phyloP scores from a whole-genome alignment of 1,139 yeast genomes.

The Magnusiomyces suaveolens region DNA sequence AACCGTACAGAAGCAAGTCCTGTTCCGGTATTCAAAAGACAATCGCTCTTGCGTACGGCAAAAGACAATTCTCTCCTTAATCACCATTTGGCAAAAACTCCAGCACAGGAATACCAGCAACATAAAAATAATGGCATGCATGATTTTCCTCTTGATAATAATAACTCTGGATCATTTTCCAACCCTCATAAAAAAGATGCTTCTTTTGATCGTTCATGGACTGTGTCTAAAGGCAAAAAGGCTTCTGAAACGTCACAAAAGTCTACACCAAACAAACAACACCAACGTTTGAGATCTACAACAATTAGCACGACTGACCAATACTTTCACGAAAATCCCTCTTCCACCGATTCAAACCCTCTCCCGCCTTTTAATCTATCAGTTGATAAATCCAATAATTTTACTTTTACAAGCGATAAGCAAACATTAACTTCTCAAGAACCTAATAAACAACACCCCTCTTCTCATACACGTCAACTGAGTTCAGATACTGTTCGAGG shows the following conservation, averaged over 20 bases:
- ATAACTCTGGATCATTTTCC: background rate
- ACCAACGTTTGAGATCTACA: constrained; percentile 1
- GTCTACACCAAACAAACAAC: constrained; percentile 5
- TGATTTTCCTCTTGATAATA: constrained; percentile 3
- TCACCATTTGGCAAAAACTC: constrained; percentile 1
- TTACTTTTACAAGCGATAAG: background rate
- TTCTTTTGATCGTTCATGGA: constrained; percentile 26
- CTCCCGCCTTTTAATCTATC: background rate
- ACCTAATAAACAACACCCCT: constrained; percentile 8
- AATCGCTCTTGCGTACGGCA: constrained; percentile 9
- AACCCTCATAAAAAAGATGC: constrained; percentile 13
- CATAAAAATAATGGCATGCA: constrained; percentile 3
- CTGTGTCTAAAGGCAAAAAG: background rate
- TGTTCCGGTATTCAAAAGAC: constrained; percentile 12
- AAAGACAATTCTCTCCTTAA: constrained; percentile 4
- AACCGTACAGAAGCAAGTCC: constrained; percentile 1
- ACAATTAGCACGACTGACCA: background rate
- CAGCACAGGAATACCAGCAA: constrained; percentile 2
- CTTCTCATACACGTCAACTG: constrained; percentile 10
- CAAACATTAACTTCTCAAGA: constrained; percentile 8
- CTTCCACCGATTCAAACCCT: constrained; percentile 1
- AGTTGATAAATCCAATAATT: background rate
- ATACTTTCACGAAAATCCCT: background rate
- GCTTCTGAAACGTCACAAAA: constrained; percentile 10
- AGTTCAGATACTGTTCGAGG: constrained; percentile 13